phyloP scores from a whole-genome alignment of 345 rosid species.

The Arabis alpina region DNA sequence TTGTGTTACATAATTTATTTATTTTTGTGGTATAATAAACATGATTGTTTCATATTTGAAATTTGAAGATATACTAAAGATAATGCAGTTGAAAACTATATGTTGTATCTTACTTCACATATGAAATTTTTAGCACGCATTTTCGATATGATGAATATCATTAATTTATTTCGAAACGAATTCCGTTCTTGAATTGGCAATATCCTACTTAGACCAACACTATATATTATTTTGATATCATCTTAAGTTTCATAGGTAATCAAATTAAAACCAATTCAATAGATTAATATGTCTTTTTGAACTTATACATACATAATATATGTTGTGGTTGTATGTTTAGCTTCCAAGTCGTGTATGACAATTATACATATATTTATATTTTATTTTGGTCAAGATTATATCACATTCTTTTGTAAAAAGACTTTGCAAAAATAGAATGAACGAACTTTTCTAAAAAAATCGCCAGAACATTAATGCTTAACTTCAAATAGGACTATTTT shows the following conservation, averaged over 20 bases:
- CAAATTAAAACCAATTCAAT: too few species aligned
- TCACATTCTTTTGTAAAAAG: slow-evolving; percentile 1
- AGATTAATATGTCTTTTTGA: too few species aligned
- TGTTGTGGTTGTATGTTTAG: slow-evolving; percentile 1
- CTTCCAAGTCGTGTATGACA: not conserved
- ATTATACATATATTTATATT: not conserved
- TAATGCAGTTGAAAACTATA: not conserved
- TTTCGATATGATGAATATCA: too few species aligned
- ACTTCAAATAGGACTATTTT: not conserved
- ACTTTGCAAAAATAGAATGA: slow-evolving; percentile 8
- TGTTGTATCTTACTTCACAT: too few species aligned
- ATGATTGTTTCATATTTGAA: not conserved
- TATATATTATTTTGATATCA: too few species aligned
- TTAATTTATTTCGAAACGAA: too few species aligned
- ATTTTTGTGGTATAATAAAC: not conserved
- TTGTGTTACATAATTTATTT: slow-evolving; percentile 13
- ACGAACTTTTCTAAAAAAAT: not conserved
- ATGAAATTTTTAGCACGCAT: too few species aligned
- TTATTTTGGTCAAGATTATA: not conserved
- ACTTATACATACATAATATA: not conserved
- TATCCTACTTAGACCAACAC: too few species aligned
- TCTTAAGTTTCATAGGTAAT: too few species aligned
- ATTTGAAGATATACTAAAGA: not conserved
- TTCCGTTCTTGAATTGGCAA: too few species aligned
- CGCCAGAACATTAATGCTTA: not conserved